Base-by-base conservation (phyloP, 2,329 filamentous ascomycete genomes). In the Blastomyces silverae region DNA sequence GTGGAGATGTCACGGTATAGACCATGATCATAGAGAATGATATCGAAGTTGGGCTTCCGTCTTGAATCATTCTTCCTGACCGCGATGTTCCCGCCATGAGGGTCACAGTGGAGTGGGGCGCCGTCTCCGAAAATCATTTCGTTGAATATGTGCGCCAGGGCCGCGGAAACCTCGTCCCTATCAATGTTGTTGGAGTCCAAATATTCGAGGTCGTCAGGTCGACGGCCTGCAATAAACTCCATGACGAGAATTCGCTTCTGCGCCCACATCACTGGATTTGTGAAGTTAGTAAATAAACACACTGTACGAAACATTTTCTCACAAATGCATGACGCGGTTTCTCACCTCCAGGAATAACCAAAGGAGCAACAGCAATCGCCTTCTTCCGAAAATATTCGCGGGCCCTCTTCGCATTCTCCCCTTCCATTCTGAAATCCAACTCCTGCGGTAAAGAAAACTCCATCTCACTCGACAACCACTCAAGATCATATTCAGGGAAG, bases 111-210 rank as follows among this genome's bases (percentile, higher is more conserved):
- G 50, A 99, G 80, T 0, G 94, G 92, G 0, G 93, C 93, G 66
- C 88, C 84, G 62, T 88, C 85, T 60, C 93, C 92, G 70, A 99
- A 99, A 70, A 99, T 97, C 94, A 99, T 99, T 75, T 97, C 92
- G 80, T 99, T 99, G 83, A 99, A 99, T 66, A 99, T 91, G 66
- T 88, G 87, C 0, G 94, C 89, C 3, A 99, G 82, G 0, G 92
- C 89, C 0, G 93, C 92, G 0, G 92, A 96, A 5, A 99, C 94
- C 77, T 97, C 93, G 73, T 97, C 94, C 25, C 94, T 87, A 76
- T 96, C 91, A 73, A 99, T 99, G 65, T 86, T 84, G 74, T 95
- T 89, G 7, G 83, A 80, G 75, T 97, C 94, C 3, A 99, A 82
- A 73, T 90, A 97, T 20, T 85, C 86, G 0, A 97, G 84, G 73